Evolutionary conservation across 805 yeast genomes (phyloP).

Genomic region (Zygosaccharomyces gambellarensis): DNA sequence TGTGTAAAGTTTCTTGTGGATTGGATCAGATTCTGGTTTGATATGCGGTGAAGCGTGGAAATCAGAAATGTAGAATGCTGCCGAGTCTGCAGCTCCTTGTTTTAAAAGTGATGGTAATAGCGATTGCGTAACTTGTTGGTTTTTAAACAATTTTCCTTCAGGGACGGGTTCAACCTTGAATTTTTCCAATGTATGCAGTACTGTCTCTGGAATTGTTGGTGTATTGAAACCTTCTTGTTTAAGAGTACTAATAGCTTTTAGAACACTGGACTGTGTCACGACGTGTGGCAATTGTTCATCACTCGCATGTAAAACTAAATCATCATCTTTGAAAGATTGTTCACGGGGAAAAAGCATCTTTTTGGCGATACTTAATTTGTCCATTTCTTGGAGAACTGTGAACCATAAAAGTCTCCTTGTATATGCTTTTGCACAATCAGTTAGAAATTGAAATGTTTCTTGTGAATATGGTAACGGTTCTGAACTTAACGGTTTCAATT

Average conservation of each 20-base stretch:
- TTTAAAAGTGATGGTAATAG: slow-evolving; percentile 9
- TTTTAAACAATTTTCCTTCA: slow-evolving; percentile 26
- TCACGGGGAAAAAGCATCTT: slow-evolving; percentile 4
- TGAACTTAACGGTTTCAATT: slow-evolving; percentile 12
- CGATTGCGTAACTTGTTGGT: slow-evolving; percentile 12
- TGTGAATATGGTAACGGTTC: slow-evolving; percentile 15
- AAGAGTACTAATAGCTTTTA: slow-evolving; percentile 9
- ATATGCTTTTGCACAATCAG: slow-evolving; percentile 15
- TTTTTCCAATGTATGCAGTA: slow-evolving; percentile 20
- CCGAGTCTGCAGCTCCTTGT: neutral
- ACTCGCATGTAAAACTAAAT: slow-evolving; percentile 6
- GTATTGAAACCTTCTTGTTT: slow-evolving; percentile 16
- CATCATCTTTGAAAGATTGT: slow-evolving; percentile 7
- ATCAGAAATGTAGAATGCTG: neutral
- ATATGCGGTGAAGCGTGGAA: neutral
- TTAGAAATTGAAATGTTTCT: slow-evolving; percentile 15
- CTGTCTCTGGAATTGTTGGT: slow-evolving; percentile 20
- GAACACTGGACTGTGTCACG: slow-evolving; percentile 18
- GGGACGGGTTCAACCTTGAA: slow-evolving; percentile 20
- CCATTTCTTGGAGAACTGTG: slow-evolving; percentile 19
- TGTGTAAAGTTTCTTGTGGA: slow-evolving; percentile 15
- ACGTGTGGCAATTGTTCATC: slow-evolving; percentile 18
- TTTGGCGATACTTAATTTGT: slow-evolving; percentile 13
- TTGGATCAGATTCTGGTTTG: neutral
- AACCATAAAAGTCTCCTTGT: slow-evolving; percentile 18